These are phyloP conservation scores for Plantago major DNA, from an alignment of 257 asterid species.

Conservation along the genomic window DNA sequence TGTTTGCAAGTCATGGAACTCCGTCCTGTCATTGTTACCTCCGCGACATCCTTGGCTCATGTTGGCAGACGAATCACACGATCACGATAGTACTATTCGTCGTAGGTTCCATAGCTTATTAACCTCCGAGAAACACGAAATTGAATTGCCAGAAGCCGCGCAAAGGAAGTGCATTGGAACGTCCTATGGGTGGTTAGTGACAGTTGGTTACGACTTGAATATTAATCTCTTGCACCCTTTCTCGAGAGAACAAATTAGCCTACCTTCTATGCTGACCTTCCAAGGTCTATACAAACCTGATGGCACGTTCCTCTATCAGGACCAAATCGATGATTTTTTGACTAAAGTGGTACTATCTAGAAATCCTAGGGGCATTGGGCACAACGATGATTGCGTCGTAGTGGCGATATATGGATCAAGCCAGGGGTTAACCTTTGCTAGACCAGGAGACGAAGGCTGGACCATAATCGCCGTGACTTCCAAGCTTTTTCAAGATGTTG, in stretches of 20 bases:
- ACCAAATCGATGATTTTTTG: background rate
- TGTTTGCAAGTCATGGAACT: conserved; percentile 7
- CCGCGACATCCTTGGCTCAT: background rate
- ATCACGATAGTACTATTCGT: too few species aligned
- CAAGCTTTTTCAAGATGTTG: background rate
- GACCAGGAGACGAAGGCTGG: conserved; percentile 3
- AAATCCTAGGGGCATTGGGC: background rate
- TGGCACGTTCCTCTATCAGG: background rate
- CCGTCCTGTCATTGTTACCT: conserved; percentile 3
- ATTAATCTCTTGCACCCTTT: background rate
- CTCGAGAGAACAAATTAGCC: background rate
- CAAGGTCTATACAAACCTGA: background rate
- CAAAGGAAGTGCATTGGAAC: too few species aligned
- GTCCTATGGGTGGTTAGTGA: background rate
- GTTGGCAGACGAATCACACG: background rate
- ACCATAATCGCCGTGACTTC: background rate
- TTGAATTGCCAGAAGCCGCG: too few species aligned
- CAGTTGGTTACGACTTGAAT: background rate
- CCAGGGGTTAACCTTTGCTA: background rate
- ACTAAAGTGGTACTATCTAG: background rate
- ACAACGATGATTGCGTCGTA: background rate
- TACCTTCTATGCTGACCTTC: background rate
- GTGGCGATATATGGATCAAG: background rate
- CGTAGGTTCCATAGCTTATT: background rate
- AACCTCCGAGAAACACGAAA: background rate